These are phyloP conservation scores for Uncinocarpus reesii DNA, from an alignment of 2,329 filamentous ascomycete species.

Conservation along the genomic window DNA sequence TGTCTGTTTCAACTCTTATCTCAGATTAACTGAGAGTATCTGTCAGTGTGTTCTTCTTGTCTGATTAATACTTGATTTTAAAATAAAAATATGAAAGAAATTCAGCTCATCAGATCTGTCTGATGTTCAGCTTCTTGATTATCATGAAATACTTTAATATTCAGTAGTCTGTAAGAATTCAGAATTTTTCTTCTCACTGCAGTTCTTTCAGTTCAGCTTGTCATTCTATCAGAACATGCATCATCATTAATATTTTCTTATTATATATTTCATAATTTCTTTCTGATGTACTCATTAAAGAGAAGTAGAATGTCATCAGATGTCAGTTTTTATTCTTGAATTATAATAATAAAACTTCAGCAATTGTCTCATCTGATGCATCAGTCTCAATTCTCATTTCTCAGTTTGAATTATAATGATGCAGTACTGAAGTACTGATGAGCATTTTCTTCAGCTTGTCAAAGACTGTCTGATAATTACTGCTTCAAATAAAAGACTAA, in stretches of 20 bases:
- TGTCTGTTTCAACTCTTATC: background rate
- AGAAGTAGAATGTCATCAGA: background rate
- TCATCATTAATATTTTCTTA: conserved; percentile 20
- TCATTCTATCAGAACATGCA: too few relatives aligned
- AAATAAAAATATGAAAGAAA: conserved; percentile 22
- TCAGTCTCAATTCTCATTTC: too few relatives aligned
- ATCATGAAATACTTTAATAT: conserved; percentile 25
- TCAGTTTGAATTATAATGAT: background rate
- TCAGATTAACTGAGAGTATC: conserved; percentile 32
- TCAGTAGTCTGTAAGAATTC: conserved; percentile 24
- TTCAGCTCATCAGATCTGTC: conserved; percentile 23
- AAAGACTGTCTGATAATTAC: background rate
- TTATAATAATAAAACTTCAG: background rate
- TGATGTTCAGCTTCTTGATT: conserved; percentile 23
- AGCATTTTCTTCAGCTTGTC: background rate
- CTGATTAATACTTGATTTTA: conserved; percentile 21
- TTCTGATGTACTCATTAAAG: background rate
- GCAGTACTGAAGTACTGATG: background rate
- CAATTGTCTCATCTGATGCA: too few relatives aligned
- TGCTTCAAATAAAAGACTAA: background rate
- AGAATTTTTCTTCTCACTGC: conserved; percentile 7
- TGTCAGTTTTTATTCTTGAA: background rate
- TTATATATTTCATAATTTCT: conserved; percentile 18
- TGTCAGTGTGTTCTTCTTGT: conserved; percentile 22
- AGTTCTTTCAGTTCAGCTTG: conserved; percentile 18